phyloP scores from a whole-genome alignment of 108 stramenopile species.

The Mediolabrus comicus region DNA sequence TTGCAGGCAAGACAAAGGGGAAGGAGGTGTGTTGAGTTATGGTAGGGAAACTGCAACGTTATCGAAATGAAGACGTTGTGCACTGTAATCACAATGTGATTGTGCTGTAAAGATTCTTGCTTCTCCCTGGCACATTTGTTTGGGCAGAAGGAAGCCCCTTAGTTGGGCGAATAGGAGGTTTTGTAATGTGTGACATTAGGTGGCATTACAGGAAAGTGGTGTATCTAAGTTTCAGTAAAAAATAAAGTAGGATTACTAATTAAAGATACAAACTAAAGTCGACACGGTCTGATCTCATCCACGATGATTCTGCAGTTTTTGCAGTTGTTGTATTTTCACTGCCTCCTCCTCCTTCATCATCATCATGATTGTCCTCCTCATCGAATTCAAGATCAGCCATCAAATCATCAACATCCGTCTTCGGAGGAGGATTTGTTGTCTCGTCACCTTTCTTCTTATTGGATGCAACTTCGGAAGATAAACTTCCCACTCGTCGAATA shows the following conservation, averaged over 20 bases:
- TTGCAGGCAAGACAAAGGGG: no score
- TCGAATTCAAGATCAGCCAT: conserved; percentile 67
- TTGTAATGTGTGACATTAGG: not conserved
- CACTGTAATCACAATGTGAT: no score
- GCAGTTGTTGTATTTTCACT: not conserved
- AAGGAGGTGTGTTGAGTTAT: no score
- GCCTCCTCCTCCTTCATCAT: conserved; percentile 13
- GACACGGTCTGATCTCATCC: conserved; percentile 48
- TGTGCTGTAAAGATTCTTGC: no score
- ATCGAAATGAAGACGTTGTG: no score
- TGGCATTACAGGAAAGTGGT: no score
- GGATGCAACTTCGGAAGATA: not conserved
- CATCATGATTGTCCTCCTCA: conserved; percentile 65
- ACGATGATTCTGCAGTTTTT: conserved; percentile 8
- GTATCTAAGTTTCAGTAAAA: no score
- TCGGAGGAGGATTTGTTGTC: not conserved
- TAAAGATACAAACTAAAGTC: conserved; percentile 42
- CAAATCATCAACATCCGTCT: conserved; percentile 60
- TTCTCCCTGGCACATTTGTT: no score
- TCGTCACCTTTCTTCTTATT: not conserved
- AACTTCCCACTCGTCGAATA: conserved; percentile 50
- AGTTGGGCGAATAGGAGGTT: no score
- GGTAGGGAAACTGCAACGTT: no score
- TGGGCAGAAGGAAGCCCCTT: no score
- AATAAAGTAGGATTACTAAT: no score